These are phyloP conservation scores for Adansonia digitata DNA, from an alignment of 345 rosid genomes.

Conservation along the genomic window DNA sequence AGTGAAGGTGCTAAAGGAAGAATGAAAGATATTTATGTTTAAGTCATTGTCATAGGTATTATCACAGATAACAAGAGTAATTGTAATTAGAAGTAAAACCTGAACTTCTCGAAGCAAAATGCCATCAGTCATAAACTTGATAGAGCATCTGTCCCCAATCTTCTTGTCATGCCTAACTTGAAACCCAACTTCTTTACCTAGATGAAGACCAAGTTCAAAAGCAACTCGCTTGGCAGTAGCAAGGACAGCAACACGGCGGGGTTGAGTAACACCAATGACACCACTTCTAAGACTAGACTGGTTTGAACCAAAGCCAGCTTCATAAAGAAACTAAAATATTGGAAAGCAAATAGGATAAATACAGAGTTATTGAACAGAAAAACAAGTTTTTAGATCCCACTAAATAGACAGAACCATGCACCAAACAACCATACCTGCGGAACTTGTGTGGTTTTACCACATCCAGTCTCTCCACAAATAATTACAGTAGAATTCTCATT, in stretches of 20 bases:
- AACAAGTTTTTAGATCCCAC: background rate
- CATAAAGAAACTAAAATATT: slow-evolving; percentile 72
- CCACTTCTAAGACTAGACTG: slow-evolving; percentile 47
- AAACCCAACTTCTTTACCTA: slow-evolving; percentile 91
- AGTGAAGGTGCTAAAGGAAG: background rate
- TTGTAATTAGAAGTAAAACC: slow-evolving; percentile 32
- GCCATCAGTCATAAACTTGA: slow-evolving; percentile 98
- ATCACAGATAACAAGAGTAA: background rate
- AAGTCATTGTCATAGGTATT: background rate
- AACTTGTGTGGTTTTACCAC: slow-evolving; percentile 97
- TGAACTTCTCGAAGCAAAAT: slow-evolving; percentile 89
- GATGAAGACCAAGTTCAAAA: slow-evolving; percentile 74
- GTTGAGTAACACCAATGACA: slow-evolving; percentile 87
- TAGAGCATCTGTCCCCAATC: slow-evolving; percentile 62
- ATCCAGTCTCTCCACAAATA: slow-evolving; percentile 89
- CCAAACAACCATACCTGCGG: slow-evolving; percentile 59
- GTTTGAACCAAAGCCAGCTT: slow-evolving; percentile 84
- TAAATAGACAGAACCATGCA: background rate
- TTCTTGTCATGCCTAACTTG: slow-evolving; percentile 92
- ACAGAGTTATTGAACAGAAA: background rate
- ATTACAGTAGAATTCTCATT: slow-evolving; percentile 55
- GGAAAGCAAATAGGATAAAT: slow-evolving; percentile 7
- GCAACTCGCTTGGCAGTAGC: slow-evolving; percentile 93
- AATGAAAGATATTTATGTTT: background rate
- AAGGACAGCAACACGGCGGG: slow-evolving; percentile 95